A percentile compares a stretch with the other conserved stretches of the same genome.
Conservation (phyloP, 768 basidiomycete species). For the Pulveroboletus sp. region DNA sequence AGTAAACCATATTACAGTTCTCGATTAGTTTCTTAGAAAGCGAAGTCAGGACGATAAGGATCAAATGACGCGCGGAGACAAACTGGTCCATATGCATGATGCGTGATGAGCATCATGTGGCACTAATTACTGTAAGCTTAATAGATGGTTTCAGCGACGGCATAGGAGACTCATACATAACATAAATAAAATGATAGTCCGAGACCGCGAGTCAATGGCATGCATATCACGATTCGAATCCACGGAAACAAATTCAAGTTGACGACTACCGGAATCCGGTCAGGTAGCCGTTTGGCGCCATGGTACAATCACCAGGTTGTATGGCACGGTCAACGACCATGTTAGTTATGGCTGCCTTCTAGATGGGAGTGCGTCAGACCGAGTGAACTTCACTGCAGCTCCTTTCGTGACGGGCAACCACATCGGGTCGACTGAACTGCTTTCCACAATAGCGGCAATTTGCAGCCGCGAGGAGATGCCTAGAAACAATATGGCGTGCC, state of each 20-base stretch:
- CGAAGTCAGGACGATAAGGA: constrained; percentile 2
- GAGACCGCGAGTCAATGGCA: background rate
- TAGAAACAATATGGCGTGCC: constrained; percentile 27
- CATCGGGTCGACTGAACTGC: constrained; percentile 26
- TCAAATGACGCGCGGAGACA: background rate
- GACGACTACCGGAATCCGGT: background rate
- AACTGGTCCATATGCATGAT: background rate
- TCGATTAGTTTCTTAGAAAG: background rate
- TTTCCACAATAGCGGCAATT: constrained; percentile 21
- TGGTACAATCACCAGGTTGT: background rate
- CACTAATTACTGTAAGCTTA: constrained; percentile 3
- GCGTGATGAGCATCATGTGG: background rate
- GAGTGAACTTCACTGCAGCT: constrained; percentile 11
- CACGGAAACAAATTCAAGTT: constrained; percentile 4
- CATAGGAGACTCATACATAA: constrained; percentile 9
- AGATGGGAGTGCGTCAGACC: background rate
- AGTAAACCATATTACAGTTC: background rate
- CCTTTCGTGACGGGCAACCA: constrained; percentile 26
- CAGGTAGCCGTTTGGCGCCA: background rate
- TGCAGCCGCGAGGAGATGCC: constrained; percentile 25
- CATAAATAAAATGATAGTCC: constrained; percentile 7
- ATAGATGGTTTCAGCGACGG: background rate
- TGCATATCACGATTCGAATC: constrained; percentile 7
- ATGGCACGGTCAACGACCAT: background rate
- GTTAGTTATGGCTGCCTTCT: background rate